Evolutionary conservation across 768 basidiomycete species (phyloP), one percentile per base, ranked within the genome.

Genomic region (Lactarius trivialis): DNA sequence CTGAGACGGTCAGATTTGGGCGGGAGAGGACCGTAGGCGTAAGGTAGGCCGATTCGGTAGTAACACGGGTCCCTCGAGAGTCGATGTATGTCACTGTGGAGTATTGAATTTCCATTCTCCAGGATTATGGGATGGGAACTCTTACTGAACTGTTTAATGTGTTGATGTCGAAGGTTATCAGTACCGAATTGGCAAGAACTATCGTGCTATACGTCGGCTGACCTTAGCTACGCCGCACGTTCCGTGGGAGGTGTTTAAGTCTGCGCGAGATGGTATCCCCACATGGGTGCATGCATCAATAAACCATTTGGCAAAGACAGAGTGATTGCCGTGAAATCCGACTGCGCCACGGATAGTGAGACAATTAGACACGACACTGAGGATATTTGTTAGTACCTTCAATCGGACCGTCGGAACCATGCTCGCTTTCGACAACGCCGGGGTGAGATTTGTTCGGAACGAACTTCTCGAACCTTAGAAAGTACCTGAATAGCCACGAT

Each of bases 21-120:
- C 88, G 77, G 5, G 77, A 75, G 6, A 89, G 77, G 4, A 89
- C 87, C 0, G 83, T 76, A 1, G 78, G 72, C 0, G 86, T 88
- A 36, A 90, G 78, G 68, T 89, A 90, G 0, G 85, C 85, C 1
- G 79, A 73, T 68, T 89, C 86, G 1, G 84, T 77, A 1, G 86
- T 84, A 7, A 85, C 84, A 0, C 88, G 81, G 59, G 75, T 73
- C 36, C 77, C 77, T 12, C 75, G 76, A 36, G 75, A 61, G 67
- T 83, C 77, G 55, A 89, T 77, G 65, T 85, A 89, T 0, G 85
- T 86, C 84, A 89, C 88, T 89, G 63, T 0, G 2, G 24, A 26
- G 49, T 28, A 58, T 73, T 72, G 53, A 64, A 28, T 12, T 19
- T 15, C 9, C n/a, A 21, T 30, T 15, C n/a, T 7, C 7, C n/a